Evolutionary conservation across 495 filamentous ascomycete genomes (phyloP), one percentile per base, ranked within the genome.

Genomic region (Lepidopterella palustris): DNA sequence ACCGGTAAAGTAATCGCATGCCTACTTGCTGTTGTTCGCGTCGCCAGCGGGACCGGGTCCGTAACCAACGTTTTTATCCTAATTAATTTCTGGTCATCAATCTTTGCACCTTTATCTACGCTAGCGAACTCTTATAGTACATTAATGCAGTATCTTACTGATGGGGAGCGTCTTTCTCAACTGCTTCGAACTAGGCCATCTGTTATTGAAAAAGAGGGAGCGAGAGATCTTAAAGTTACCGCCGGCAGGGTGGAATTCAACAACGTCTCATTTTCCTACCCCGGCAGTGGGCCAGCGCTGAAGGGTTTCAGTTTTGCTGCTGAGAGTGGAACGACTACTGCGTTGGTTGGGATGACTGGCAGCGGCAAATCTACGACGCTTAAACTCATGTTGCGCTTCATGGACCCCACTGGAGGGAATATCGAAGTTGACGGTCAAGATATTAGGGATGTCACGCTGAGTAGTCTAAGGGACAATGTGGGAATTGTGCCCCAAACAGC

Each of bases 401-500:
- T 64, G 58, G 60, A 70, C 40, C 51, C 56, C 2, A 8, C 15
- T 0, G 25, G 28, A 5, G 68, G 68, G 15, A 29, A 18, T 15
- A 62, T 70, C 6, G 29, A 10, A 2, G 26, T 70, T 27, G 57
- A 68, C 35, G 66, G 53, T 26, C 29, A 52, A 6, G 49, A 59
- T 32, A 32, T 63, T 4, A 25, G 49, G 1, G 35, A 55, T 24
- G 9, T 63, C 3, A 59, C 26, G n/a, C 4, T 63, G 8, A 4
- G n/a, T 23, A 59, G 56, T 27, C 92, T 91, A 71, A 82, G 90
- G 40, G 79, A 76, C 20, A 82, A 85, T 71, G 71, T 95, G 28
- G 84, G 88, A 8, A 81, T 95, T 35, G 90, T 95, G 20, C 86
- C 83, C 51, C 90, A 95, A 66, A 89, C 95, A 62, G 87, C 90